Percentiles rank a stretch among this genome's conserved stretches.
phyloP scores from a whole-genome alignment of 2,329 filamentous ascomycete species.

The Aspergillus flavus region DNA sequence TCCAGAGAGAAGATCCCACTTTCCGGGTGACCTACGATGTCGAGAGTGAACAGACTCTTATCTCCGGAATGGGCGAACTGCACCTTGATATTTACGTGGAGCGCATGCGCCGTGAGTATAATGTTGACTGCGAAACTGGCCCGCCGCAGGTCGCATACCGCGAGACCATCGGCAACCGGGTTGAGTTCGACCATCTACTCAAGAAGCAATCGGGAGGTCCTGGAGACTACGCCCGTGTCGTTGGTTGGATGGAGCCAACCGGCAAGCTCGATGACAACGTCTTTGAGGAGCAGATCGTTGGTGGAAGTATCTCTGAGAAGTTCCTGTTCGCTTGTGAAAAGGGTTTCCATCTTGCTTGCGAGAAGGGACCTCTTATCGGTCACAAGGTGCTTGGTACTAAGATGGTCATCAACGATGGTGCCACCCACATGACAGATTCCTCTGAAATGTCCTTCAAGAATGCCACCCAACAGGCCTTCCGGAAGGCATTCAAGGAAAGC shows the following conservation, averaged over 20 bases:
- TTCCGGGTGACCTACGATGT: slow-evolving; percentile 92
- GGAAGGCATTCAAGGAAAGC: slow-evolving; percentile 83
- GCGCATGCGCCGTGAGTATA: slow-evolving; percentile 94
- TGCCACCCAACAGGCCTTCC: slow-evolving; percentile 94
- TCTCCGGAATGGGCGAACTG: slow-evolving; percentile 96
- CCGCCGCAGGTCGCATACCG: slow-evolving; percentile 96
- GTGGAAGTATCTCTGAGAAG: slow-evolving; percentile 92
- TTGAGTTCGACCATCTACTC: slow-evolving; percentile 88
- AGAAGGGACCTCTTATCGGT: slow-evolving; percentile 86
- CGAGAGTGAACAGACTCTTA: slow-evolving; percentile 95
- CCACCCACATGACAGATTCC: slow-evolving; percentile 96
- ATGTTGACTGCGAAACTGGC: slow-evolving; percentile 92
- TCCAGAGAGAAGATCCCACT: slow-evolving; percentile 96
- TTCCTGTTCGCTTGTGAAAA: slow-evolving; percentile 93
- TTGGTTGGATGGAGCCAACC: slow-evolving; percentile 88
- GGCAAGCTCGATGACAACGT: slow-evolving; percentile 71
- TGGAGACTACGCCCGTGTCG: slow-evolving; percentile 91
- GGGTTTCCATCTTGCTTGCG: slow-evolving; percentile 81
- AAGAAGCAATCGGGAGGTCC: slow-evolving; percentile 96
- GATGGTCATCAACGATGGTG: slow-evolving; percentile 95
- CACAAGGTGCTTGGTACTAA: slow-evolving; percentile 86
- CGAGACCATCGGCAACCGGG: slow-evolving; percentile 80
- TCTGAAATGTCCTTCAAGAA: slow-evolving; percentile 95
- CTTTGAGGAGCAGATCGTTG: slow-evolving; percentile 85
- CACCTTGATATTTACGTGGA: slow-evolving; percentile 98